A percentile compares a stretch with the other conserved stretches of the same genome.
phyloP scores from a whole-genome alignment of 129 eudicot genomes.

The Helianthus tuberosus region DNA sequence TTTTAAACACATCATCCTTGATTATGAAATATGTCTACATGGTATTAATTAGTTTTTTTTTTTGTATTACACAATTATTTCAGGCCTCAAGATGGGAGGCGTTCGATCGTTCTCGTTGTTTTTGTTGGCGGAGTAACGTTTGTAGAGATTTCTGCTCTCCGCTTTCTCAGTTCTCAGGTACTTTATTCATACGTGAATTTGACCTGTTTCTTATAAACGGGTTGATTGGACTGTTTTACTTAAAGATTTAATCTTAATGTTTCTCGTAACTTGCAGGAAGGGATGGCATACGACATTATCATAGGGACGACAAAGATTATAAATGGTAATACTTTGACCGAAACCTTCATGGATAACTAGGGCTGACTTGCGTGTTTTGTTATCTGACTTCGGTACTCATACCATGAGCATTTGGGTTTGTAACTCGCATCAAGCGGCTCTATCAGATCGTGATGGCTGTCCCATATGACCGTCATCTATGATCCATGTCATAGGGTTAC shows the following conservation, averaged over 20 bases:
- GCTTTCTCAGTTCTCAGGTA: slow-evolving; percentile 95
- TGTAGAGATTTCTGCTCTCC: slow-evolving; percentile 98
- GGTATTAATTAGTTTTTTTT: neutral
- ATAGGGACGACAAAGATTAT: slow-evolving; percentile 82
- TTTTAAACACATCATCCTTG: slow-evolving; percentile 7
- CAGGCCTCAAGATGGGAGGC: slow-evolving; percentile 81
- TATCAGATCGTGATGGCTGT: neutral
- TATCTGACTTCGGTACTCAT: slow-evolving; percentile 5
- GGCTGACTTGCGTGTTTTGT: slow-evolving; percentile 34
- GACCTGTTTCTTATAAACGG: neutral
- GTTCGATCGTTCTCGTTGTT: slow-evolving; percentile 85
- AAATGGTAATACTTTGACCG: slow-evolving; percentile 71
- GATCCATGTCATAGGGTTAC: neutral
- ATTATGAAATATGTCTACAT: slow-evolving; percentile 12
- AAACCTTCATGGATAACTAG: slow-evolving; percentile 63
- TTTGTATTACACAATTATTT: neutral
- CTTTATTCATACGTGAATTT: neutral
- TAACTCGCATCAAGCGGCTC: slow-evolving; percentile 14
- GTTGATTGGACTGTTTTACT: neutral
- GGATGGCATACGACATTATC: slow-evolving; percentile 85
- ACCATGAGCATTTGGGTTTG: slow-evolving; percentile 17
- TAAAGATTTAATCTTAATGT: neutral
- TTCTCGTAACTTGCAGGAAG: slow-evolving; percentile 63
- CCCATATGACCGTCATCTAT: neutral
- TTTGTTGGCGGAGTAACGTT: slow-evolving; percentile 95